Conservation (phyloP, 148 eudicot species). For the Hydrangea macrophylla region DNA sequence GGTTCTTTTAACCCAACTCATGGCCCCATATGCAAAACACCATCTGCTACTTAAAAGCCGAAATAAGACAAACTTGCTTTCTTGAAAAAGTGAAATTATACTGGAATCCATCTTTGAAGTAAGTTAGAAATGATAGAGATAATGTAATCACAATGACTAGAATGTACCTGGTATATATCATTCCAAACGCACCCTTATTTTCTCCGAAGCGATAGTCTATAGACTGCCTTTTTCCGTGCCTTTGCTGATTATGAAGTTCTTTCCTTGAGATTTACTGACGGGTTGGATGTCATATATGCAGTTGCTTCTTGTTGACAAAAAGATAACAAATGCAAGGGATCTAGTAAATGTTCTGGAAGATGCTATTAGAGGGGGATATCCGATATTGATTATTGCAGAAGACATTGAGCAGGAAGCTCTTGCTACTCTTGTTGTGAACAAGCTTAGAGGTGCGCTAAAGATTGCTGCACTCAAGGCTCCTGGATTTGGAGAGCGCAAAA, state of each 20-base stretch:
- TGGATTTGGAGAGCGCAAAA: slow-evolving; percentile 67
- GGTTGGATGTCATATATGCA: slow-evolving; percentile 20
- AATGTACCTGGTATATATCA: too few relatives aligned
- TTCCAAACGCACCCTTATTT: too few relatives aligned
- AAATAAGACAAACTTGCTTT: too few relatives aligned
- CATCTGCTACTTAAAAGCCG: too few relatives aligned
- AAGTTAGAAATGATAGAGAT: too few relatives aligned
- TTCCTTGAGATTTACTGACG: not conserved
- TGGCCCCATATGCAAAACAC: too few relatives aligned
- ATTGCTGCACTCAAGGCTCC: slow-evolving; percentile 81
- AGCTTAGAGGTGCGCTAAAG: slow-evolving; percentile 64
- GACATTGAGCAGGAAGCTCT: slow-evolving; percentile 78
- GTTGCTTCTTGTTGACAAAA: slow-evolving; percentile 72
- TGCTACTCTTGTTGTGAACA: slow-evolving; percentile 80
- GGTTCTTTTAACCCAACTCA: too few relatives aligned
- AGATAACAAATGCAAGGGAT: slow-evolving; percentile 68
- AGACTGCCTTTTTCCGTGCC: not conserved
- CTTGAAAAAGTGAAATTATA: too few relatives aligned
- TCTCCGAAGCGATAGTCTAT: not conserved
- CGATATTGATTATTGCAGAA: slow-evolving; percentile 62
- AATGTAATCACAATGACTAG: too few relatives aligned
- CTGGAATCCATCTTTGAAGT: too few relatives aligned
- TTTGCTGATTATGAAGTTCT: not conserved
- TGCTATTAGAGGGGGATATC: slow-evolving; percentile 50
- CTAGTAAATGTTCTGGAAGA: slow-evolving; percentile 61